phyloP scores from a whole-genome alignment of 441 rosid genomes.

The Kokia cookei region DNA sequence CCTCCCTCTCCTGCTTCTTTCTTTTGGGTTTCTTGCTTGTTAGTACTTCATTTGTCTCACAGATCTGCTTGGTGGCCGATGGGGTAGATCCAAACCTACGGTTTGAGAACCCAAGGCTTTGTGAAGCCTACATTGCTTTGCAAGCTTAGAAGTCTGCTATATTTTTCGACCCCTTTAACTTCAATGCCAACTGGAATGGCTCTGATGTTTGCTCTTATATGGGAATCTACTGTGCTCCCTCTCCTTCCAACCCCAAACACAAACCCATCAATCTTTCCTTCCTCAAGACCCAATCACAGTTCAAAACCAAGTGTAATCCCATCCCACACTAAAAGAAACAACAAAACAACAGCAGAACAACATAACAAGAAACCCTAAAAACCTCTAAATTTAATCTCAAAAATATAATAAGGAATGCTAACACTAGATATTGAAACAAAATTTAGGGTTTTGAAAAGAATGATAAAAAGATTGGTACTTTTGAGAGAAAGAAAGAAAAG shows the following conservation, averaged over 20 bases:
- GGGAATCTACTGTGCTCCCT: slow-evolving; percentile 47
- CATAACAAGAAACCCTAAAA: too few relatives aligned
- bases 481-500: too few relatives aligned
- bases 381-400: too few relatives aligned
- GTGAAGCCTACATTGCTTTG: slow-evolving; percentile 62
- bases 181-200: slow-evolving; percentile 58
- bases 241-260: slow-evolving; percentile 23
- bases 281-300: too few relatives aligned
- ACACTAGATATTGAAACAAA: too few relatives aligned
- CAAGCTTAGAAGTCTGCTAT: slow-evolving; percentile 63
- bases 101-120: slow-evolving; percentile 50
- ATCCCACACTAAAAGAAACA: too few relatives aligned
- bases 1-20: slow-evolving; percentile 13
- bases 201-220: slow-evolving; percentile 51
- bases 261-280: too few relatives aligned
- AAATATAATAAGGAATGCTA: too few relatives aligned
- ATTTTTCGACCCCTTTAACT: slow-evolving; percentile 60
- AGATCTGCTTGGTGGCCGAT: slow-evolving; percentile 19
- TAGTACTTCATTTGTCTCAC: slow-evolving; percentile 21
- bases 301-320: too few relatives aligned
- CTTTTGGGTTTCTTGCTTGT: slow-evolving; percentile 24
- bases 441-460: too few relatives aligned
- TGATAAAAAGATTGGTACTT: too few relatives aligned
- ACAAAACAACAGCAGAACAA: too few relatives aligned
- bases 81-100: slow-evolving; percentile 40